These are phyloP conservation scores for Rossbeevera mucosa DNA, from an alignment of 768 basidiomycete genomes.

Conservation along the genomic window DNA sequence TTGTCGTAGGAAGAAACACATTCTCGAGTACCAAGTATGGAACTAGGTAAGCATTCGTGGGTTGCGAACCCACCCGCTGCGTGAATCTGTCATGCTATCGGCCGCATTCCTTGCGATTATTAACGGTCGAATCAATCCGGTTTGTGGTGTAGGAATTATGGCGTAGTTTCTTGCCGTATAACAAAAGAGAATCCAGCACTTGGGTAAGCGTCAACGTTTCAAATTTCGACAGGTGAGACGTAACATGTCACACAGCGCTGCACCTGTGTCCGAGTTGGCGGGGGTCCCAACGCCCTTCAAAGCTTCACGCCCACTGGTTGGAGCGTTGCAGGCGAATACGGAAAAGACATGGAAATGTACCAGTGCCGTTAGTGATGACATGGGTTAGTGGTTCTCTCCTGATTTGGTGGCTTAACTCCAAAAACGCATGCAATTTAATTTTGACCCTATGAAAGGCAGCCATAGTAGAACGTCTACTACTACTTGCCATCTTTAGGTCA, in stretches of 20 bases:
- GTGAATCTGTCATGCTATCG: neutral
- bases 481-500: neutral
- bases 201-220: neutral
- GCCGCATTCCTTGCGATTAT: conserved; percentile 2
- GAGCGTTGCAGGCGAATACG: neutral
- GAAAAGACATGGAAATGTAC: neutral
- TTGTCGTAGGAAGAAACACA: neutral
- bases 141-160: neutral
- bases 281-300: neutral
- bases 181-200: neutral
- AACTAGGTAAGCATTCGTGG: neutral
- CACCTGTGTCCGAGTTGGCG: neutral
- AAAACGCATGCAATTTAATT: neutral
- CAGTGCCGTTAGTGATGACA: neutral
- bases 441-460: neutral
- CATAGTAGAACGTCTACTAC: neutral
- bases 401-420: neutral
- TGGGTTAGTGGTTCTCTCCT: neutral
- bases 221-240: neutral
- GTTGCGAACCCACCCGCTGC: neutral
- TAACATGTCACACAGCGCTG: neutral
- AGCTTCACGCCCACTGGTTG: neutral
- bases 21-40: neutral
- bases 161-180: neutral
- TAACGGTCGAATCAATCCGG: neutral